Base-by-base conservation (phyloP, 306 rosid species). In the Cyclanthera cordifolia region DNA sequence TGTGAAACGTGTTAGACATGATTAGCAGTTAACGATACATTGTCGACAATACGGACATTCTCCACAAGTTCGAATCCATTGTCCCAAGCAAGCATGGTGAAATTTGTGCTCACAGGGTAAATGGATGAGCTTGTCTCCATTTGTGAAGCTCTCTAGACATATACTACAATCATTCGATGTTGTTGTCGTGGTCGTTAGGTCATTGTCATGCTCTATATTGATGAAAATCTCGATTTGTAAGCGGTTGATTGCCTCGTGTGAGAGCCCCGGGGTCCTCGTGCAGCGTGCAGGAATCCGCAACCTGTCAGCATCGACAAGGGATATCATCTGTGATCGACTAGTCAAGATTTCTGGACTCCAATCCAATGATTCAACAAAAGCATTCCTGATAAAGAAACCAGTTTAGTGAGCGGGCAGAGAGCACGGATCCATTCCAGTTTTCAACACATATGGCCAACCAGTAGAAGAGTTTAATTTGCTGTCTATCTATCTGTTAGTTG, bases 11-110 rank as follows among this genome's bases (percentile, higher is more conserved):
- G 69, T 63, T 41, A 39, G 51, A n/a, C 4, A 37, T 3, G 2
- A 50, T 51, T 20, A 51, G 47, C 52, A 21, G 2, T 30, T 14
- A 17, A 15, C 48, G 24, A 92, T 82, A 69, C 58, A 66, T 74
- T 84, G 79, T 54, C 96, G 87, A 75, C 97, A 92, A 69, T 75
- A 87, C 0, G 96, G 97, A 63, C 97, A 92, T 57, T 92, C 95
- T 19, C 93, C 97, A 39, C 88, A 85, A 46, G 74, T 67, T 61
- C 80, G 85, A 77, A 85, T 75, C 97, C 97, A 92, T 39, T 86
- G 96, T 76, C 76, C 82, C 85, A 92, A 80, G 72, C 97, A 92
- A 28, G 63, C 77, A 73, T 79, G 70, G 73, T 92, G 97, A 72
- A 92, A 89, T 70, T 80, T 81, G 78, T 92, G 97, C 4, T 69